phyloP scores from a whole-genome alignment of 192 early-diverging fungal species.

The Kickxella alabastrina region DNA sequence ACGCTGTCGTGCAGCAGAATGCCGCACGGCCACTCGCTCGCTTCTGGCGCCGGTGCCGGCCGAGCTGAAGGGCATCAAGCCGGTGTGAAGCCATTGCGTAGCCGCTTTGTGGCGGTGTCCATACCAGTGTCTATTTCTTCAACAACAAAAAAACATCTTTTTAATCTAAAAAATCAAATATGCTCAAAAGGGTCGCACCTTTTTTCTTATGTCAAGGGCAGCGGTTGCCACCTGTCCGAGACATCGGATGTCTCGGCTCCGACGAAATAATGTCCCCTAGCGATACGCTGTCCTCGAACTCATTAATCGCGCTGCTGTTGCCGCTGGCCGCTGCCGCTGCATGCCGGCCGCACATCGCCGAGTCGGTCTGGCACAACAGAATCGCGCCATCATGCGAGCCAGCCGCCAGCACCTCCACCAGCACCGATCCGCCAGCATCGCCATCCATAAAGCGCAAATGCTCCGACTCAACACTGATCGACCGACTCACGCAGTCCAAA shows the following conservation, averaged over 20 bases:
- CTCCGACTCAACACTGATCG: constrained; percentile 5
- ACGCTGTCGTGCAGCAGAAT: constrained; percentile 57
- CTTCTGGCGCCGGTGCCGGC: constrained; percentile 34
- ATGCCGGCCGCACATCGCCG: no score
- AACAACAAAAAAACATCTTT: background rate
- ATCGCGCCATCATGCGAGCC: constrained; percentile 25
- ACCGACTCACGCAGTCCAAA: constrained; percentile 2
- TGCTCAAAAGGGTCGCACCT: background rate
- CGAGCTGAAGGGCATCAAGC: constrained; percentile 47
- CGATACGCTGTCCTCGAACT: constrained; percentile 24
- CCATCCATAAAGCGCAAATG: background rate
- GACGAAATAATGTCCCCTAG: constrained; percentile 41
- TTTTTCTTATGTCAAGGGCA: background rate
- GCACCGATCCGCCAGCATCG: background rate
- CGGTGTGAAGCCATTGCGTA: constrained; percentile 14
- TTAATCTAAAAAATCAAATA: background rate
- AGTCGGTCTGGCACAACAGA: constrained; percentile 28
- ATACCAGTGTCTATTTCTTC: no score
- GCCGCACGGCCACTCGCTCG: constrained; percentile 25
- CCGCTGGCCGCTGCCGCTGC: background rate
- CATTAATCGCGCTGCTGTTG: background rate
- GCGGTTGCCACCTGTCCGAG: constrained; percentile 6
- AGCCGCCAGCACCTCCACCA: constrained; percentile 27
- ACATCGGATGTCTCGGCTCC: constrained; percentile 29
- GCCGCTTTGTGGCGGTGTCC: background rate